Evolutionary conservation across 2,329 filamentous ascomycete genomes (phyloP).

Genomic region (Colletotrichum gigasporum): DNA sequence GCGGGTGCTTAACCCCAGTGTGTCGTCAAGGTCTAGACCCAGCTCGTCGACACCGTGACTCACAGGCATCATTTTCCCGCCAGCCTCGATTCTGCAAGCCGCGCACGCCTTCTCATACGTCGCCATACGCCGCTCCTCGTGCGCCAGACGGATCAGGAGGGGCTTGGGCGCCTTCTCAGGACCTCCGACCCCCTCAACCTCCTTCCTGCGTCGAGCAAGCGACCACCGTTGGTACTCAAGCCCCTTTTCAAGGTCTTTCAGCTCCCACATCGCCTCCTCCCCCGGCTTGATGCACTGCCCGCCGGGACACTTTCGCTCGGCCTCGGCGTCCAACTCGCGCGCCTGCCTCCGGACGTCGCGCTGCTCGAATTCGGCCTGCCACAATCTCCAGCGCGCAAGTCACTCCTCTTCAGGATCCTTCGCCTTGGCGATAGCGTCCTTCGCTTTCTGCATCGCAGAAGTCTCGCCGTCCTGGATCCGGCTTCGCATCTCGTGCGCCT

Average conservation of each 20-base stretch:
- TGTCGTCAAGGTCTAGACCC: neutral
- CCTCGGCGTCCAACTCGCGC: neutral
- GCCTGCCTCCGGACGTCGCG: neutral
- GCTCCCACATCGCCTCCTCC: neutral
- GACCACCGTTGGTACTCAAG: neutral
- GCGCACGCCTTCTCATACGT: neutral
- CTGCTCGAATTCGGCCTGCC: neutral
- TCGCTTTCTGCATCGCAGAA: neutral
- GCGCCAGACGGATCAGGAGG: neutral
- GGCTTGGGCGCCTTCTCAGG: neutral
- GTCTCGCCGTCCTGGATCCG: neutral
- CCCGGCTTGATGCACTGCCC: neutral
- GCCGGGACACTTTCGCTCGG: neutral
- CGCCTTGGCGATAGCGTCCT: neutral
- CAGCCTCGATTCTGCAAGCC: constrained; percentile 8
- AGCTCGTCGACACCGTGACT: neutral
- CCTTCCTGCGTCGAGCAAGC: neutral
- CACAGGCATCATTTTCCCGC: neutral
- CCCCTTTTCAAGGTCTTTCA: neutral
- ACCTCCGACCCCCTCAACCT: neutral
- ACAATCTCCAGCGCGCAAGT: constrained; percentile 21
- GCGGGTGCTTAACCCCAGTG: neutral
- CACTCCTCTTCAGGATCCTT: constrained; percentile 23
- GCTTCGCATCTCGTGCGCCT: neutral
- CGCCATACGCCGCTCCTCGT: neutral